A percentile compares a stretch with the other conserved stretches of the same genome.
These are phyloP conservation scores for Lactarius indigo DNA, from an alignment of 768 basidiomycete genomes.

Conservation along the genomic window DNA sequence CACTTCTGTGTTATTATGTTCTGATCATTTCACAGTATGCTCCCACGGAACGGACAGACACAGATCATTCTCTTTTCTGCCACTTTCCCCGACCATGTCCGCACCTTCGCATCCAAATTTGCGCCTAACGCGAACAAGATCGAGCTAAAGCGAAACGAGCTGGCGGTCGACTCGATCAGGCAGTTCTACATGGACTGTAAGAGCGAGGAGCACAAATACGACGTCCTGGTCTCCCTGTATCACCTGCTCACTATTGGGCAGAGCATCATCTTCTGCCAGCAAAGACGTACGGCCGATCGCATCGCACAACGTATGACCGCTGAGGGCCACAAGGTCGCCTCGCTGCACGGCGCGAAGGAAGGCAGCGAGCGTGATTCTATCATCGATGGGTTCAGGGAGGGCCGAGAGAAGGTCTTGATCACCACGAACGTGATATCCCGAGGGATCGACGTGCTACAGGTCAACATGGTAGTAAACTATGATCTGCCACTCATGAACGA, in stretches of 20 bases:
- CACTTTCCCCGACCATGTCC: constrained; percentile 94
- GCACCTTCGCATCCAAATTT: constrained; percentile 87
- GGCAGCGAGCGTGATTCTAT: constrained; percentile 84
- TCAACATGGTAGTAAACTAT: constrained; percentile 99
- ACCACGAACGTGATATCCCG: constrained; percentile 99
- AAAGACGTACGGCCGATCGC: constrained; percentile 87
- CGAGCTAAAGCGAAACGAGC: constrained; percentile 88
- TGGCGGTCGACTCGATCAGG: constrained; percentile 89
- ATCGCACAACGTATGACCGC: constrained; percentile 87
- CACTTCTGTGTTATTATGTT: background rate
- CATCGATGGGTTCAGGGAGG: constrained; percentile 94
- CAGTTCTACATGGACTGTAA: constrained; percentile 98
- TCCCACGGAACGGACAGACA: constrained; percentile 47
- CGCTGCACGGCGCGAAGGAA: constrained; percentile 93
- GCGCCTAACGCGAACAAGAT: constrained; percentile 96
- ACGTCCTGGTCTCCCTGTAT: constrained; percentile 89
- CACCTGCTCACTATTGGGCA: constrained; percentile 91
- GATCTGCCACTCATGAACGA: constrained; percentile 87
- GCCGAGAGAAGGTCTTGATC: constrained; percentile 94
- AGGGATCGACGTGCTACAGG: constrained; percentile 97
- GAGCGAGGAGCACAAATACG: constrained; percentile 90
- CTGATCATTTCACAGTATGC: constrained; percentile 42
- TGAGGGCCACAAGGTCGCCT: constrained; percentile 95
- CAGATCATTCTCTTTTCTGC: constrained; percentile 98
- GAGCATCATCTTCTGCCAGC: constrained; percentile 98